These are phyloP conservation scores for Alternaria brassicicola DNA, from an alignment of 2,329 filamentous ascomycete genomes.

Conservation along the genomic window DNA sequence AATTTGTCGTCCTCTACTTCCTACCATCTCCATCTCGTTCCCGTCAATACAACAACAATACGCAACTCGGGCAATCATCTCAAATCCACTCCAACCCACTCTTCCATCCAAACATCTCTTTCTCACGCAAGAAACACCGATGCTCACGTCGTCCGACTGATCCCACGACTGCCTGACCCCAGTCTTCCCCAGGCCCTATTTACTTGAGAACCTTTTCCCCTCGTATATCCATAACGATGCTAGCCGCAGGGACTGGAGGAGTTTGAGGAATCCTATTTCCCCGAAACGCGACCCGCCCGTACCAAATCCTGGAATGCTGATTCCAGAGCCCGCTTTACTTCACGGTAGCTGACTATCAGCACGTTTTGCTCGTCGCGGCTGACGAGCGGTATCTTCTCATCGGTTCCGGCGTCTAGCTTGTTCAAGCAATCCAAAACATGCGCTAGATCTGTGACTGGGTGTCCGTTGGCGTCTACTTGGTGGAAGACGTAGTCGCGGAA, in stretches of 20 bases:
- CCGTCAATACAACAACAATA: slow-evolving; percentile 3
- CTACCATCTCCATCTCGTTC: not conserved
- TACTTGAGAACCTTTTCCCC: not conserved
- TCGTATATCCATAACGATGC: not conserved
- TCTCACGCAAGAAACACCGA: not conserved
- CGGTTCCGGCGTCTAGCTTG: slow-evolving; percentile 87
- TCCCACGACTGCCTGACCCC: not conserved
- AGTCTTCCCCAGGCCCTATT: not conserved
- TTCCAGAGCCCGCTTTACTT: slow-evolving; percentile 73
- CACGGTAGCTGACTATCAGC: slow-evolving; percentile 88
- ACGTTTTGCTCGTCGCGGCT: slow-evolving; percentile 90
- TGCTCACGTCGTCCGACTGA: not conserved
- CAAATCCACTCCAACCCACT: not conserved
- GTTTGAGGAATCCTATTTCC: slow-evolving; percentile 32
- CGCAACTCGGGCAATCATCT: slow-evolving; percentile 4
- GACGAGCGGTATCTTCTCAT: slow-evolving; percentile 83
- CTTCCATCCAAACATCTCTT: not conserved
- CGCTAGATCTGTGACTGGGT: slow-evolving; percentile 82
- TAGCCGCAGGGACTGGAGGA: slow-evolving; percentile 16
- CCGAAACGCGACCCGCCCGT: slow-evolving; percentile 39
- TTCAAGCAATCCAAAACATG: slow-evolving; percentile 88
- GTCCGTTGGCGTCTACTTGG: slow-evolving; percentile 84
- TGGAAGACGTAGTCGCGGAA: slow-evolving; percentile 98
- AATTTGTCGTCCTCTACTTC: slow-evolving; percentile 4
- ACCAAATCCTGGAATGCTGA: slow-evolving; percentile 64